phyloP scores from a whole-genome alignment of 164 flowering plant genomes.

The Dillenia turbinata region DNA sequence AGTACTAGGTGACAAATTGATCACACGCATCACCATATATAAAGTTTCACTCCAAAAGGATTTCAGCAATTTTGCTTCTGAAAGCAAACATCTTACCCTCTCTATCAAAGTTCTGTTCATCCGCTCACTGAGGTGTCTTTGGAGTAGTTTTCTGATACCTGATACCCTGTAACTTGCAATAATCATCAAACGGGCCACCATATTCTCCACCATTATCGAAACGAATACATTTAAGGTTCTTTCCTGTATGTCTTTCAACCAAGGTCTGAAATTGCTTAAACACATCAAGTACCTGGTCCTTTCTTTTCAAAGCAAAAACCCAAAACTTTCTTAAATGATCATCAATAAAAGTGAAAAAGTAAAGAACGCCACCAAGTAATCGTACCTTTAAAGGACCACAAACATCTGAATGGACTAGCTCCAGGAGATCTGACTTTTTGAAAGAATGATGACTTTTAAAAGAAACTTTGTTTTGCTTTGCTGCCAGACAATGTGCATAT shows the following conservation, averaged over 20 bases:
- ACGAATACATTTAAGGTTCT: constrained; percentile 7
- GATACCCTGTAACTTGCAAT: constrained; percentile 8
- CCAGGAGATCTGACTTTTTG: constrained; percentile 1
- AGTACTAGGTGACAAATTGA: not conserved
- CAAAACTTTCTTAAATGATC: constrained; percentile 7
- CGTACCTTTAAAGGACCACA: not conserved
- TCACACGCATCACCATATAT: not conserved
- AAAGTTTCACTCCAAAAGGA: constrained; percentile 3
- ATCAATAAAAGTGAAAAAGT: constrained; percentile 12
- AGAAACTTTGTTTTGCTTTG: too few relatives aligned
- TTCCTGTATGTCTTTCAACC: constrained; percentile 13
- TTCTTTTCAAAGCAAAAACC: constrained; percentile 4
- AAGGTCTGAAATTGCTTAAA: constrained; percentile 6
- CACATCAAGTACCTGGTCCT: constrained; percentile 2
- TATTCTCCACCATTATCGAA: constrained; percentile 14
- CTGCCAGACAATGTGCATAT: too few relatives aligned
- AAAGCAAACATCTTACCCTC: not conserved
- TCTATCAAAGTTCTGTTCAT: constrained; percentile 4
- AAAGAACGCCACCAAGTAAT: constrained; percentile 5
- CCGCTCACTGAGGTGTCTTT: constrained; percentile 7
- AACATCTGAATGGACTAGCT: constrained; percentile 10
- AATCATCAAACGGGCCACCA: constrained; percentile 2
- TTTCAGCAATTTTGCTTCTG: not conserved
- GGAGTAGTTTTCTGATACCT: constrained; percentile 3
- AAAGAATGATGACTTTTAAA: constrained; percentile 5